Base-by-base conservation (phyloP, 345 rosid species). In the Rubroshorea leprosula region DNA sequence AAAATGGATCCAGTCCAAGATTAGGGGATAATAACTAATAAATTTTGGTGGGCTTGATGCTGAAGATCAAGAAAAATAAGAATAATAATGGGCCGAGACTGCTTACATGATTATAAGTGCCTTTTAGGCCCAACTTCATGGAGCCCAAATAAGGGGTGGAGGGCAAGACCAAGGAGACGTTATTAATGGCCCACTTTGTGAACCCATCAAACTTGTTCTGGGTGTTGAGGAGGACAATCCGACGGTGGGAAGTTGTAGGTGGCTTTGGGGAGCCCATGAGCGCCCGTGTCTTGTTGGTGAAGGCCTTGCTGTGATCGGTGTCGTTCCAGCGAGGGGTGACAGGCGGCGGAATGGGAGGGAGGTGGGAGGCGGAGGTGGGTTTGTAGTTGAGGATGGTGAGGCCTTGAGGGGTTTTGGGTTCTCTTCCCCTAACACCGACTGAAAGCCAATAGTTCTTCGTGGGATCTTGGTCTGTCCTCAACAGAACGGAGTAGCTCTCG, bases 131-230 rank as follows among this genome's bases (percentile, higher is more conserved):
- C 48, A 64, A 73, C 46, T 79, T 87, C 1, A 93, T 70, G 25
- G 95, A 69, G 4, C 85, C 95, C 14, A 92, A 58, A 57, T 86
- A 92, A n/a, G 98, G 96, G 5, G 98, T 92, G 0, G 76, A 1
- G 1, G 96, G 89, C 0, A 83, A 58, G 7, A 48, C 21, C 0
- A 89, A 72, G 3, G 98, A 86, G 0, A 92, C 71, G 50, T 89
- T 92, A 66, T 89, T 92, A 26, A 86, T 55, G 0, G 95, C 76
- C 96, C 98, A 92, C 38, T 72, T 86, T 6, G 64, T 68, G 53
- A 8, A 57, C 3, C 89, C 96, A 24, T 83, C 59, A 63, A 76
- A 50, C 2, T 7, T 45, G 67, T 83, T 92, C 51, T 92, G 98
- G 0, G 98, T 86, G 68, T 84, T 86, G 16, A 91, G 84, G 10